phyloP scores from a whole-genome alignment of 441 rosid species.

The Pelargonium citronellum region DNA sequence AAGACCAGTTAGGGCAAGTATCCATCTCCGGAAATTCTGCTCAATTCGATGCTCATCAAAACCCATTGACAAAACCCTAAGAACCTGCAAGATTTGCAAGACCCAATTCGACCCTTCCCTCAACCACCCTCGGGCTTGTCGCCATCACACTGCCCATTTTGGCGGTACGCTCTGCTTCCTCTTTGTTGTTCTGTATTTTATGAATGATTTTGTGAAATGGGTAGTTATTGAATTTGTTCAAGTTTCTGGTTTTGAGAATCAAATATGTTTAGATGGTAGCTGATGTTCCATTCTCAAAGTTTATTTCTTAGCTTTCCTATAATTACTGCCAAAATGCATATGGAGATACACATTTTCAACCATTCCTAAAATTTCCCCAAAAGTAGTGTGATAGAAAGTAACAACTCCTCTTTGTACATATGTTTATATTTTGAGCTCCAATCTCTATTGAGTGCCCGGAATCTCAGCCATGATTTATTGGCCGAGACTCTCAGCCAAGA shows the following conservation, averaged over 20 bases:
- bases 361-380: too few species aligned
- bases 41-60: slow-evolving; percentile 32
- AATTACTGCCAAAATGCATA: too few species aligned
- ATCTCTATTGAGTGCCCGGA: too few species aligned
- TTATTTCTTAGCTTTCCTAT: too few species aligned
- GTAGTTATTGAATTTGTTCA: background rate
- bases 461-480: too few species aligned
- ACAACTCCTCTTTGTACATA: too few species aligned
- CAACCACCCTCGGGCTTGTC: slow-evolving; percentile 69
- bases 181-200: background rate
- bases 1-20: background rate
- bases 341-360: too few species aligned
- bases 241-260: background rate
- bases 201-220: background rate
- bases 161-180: slow-evolving; percentile 44
- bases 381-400: too few species aligned
- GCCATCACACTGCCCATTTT: slow-evolving; percentile 78
- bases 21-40: background rate
- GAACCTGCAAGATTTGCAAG: slow-evolving; percentile 82
- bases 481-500: too few species aligned
- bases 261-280: background rate
- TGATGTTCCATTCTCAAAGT: too few species aligned
- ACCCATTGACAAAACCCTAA: slow-evolving; percentile 26
- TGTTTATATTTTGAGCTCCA: too few species aligned
- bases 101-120: slow-evolving; percentile 69